Base-by-base conservation (phyloP, 768 basidiomycete genomes). In the Brasilioporus rufonigricans region DNA sequence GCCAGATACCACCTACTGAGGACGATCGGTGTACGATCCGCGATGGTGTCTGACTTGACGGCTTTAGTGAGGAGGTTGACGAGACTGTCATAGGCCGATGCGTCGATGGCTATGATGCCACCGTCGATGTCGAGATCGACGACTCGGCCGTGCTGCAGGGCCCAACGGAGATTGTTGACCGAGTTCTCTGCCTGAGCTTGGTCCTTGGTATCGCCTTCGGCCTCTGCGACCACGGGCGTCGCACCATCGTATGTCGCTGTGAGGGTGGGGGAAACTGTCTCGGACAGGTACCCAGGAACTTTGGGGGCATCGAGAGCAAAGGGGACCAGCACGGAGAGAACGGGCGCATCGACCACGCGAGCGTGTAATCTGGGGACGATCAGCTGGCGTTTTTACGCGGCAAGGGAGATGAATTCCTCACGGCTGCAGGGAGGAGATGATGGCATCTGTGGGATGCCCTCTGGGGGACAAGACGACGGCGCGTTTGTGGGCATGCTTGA, bases 1-100 rank as follows among this genome's bases (percentile, higher is more conserved):
- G 19, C 39, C 47, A 35, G 21, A 4, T 23, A 4, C n/a, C 23
- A 53, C 62, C 60, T 65, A 90, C 91, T 85, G 39, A 93, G 73
- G 52, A 91, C 76, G 68, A 91, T 82, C 31, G 84, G 78, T 5
- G 80, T n/a, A n/a, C n/a, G 67, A 61, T 76, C 71, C 47, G 74
- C 39, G 52, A 24, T 29, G 49, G 56, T 5, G 19, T 46, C 56
- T n/a, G 56, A 48, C 48, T 45, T 56, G 23, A 78, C 80, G 23
- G 85, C 82, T 65, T 85, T 90, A 40, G 78, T 76, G 56, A 93
- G 75, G 48, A 90, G 65, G 52, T 91, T 90, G 65, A 89, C 85
- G 29, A 93, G 79, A 1, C 72, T 76, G 50, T 92, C 89, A 71
- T 79, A 81, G 26, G 80, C 74, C 4, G 80, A 74, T 13, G 79